These are phyloP conservation scores for Kodamaea fungicola DNA, from an alignment of 1,139 yeast species.

Conservation along the genomic window DNA sequence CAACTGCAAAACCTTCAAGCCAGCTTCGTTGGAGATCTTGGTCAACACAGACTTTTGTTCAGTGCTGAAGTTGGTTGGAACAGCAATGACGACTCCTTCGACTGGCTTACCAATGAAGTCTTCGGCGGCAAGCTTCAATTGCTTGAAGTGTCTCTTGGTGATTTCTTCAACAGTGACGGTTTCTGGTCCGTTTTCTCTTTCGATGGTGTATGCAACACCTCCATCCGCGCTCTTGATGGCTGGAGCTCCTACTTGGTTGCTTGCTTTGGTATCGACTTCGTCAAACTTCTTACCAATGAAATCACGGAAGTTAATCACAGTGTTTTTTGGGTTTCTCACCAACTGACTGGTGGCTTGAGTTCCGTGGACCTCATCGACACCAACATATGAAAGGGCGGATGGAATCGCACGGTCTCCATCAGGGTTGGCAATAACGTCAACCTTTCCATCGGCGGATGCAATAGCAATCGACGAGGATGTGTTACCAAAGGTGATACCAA, in stretches of 20 bases:
- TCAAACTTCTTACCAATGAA: slow-evolving; percentile 74
- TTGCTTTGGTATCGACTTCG: slow-evolving; percentile 58
- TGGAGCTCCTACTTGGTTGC: slow-evolving; percentile 63
- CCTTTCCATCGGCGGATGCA: slow-evolving; percentile 82
- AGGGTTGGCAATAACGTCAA: slow-evolving; percentile 96
- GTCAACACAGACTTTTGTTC: slow-evolving; percentile 66
- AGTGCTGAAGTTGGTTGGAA: slow-evolving; percentile 84
- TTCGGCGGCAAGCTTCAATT: slow-evolving; percentile 83
- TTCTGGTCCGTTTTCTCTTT: slow-evolving; percentile 40
- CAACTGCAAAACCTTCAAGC: slow-evolving; percentile 77
- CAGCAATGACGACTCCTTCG: slow-evolving; percentile 83
- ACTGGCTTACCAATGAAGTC: slow-evolving; percentile 83
- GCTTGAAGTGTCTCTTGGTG: slow-evolving; percentile 77
- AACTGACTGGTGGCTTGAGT: slow-evolving; percentile 92
- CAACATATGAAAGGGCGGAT: slow-evolving; percentile 86
- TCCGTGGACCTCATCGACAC: slow-evolving; percentile 95
- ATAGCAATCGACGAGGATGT: slow-evolving; percentile 93
- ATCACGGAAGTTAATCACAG: slow-evolving; percentile 91
- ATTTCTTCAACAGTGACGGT: slow-evolving; percentile 70
- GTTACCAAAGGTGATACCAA: slow-evolving; percentile 97
- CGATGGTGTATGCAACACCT: slow-evolving; percentile 63
- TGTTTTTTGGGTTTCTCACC: slow-evolving; percentile 83
- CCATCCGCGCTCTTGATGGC: slow-evolving; percentile 69
- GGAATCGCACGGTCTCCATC: slow-evolving; percentile 99
- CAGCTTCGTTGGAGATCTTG: slow-evolving; percentile 65